phyloP scores from a whole-genome alignment of 2,329 filamentous ascomycete genomes.

The Aspergillus japonicus region DNA sequence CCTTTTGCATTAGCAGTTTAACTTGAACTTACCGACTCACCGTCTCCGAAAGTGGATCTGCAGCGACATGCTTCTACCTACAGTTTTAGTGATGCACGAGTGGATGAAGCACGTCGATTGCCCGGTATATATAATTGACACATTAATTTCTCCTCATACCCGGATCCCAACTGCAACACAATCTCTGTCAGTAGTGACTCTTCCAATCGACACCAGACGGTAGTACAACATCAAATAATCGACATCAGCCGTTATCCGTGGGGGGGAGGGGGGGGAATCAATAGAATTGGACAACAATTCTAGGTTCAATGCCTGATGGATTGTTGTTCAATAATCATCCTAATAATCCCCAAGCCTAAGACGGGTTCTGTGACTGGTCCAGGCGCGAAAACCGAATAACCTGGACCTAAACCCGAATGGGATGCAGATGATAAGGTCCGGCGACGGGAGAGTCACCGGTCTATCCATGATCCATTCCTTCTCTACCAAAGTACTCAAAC shows the following conservation, averaged over 20 bases:
- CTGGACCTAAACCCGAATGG: not conserved
- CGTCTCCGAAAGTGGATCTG: not conserved
- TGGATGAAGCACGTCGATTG: not conserved
- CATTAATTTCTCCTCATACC: not conserved
- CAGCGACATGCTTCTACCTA: not conserved
- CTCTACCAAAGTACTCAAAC: too few relatives aligned
- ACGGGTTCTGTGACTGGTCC: slow-evolving; percentile 10
- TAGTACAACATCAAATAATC: slow-evolving; percentile 5
- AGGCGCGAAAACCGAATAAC: slow-evolving; percentile 1
- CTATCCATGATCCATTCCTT: too few relatives aligned
- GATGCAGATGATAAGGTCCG: not conserved
- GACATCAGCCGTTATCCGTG: not conserved
- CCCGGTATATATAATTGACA: not conserved
- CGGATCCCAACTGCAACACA: not conserved
- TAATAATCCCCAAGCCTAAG: not conserved
- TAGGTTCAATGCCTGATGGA: not conserved
- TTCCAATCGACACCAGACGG: not conserved
- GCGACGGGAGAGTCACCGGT: too few relatives aligned
- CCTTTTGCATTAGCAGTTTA: not conserved
- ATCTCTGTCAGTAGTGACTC: not conserved
- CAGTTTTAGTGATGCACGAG: not conserved
- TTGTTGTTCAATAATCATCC: too few relatives aligned
- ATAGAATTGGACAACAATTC: not conserved
- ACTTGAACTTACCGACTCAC: not conserved
- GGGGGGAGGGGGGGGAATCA: too few relatives aligned